Evolutionary conservation across 176 grass and related monocot genomes (phyloP).

Genomic region (Echinochloa phyllopogon): DNA sequence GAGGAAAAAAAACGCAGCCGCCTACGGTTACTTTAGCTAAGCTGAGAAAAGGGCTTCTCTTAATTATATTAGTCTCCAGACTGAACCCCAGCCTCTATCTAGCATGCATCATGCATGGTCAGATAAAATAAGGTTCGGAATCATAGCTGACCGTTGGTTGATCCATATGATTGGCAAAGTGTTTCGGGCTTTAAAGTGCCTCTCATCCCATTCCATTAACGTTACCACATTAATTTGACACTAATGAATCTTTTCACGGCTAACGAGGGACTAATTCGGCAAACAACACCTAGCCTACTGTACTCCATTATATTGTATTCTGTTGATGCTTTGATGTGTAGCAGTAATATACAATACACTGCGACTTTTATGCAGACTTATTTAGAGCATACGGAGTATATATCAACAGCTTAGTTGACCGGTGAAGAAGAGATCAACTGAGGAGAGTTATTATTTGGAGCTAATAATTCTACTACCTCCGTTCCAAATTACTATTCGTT

Average conservation of each 20-base stretch:
- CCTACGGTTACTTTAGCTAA: not conserved
- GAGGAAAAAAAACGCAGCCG: slow-evolving; percentile 34
- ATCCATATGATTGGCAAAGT: not conserved
- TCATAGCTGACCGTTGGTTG: not conserved
- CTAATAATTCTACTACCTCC: not conserved
- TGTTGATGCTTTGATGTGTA: not conserved
- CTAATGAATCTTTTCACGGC: not conserved
- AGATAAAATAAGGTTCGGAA: not conserved
- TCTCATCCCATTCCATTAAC: not conserved
- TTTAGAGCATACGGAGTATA: no score
- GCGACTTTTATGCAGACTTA: no score
- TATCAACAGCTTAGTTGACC: not conserved
- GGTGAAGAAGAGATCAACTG: not conserved
- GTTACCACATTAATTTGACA: not conserved
- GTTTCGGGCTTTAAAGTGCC: not conserved
- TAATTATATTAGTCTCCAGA: not conserved
- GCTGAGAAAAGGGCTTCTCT: not conserved
- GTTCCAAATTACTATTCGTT: no score
- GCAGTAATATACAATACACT: not conserved
- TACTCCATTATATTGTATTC: not conserved
- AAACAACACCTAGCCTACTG: not conserved
- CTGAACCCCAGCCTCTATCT: not conserved
- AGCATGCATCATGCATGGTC: not conserved
- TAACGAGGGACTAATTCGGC: not conserved
- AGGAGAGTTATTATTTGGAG: not conserved